These are phyloP conservation scores for Plenodomus biglobosus DNA, from an alignment of 2,329 filamentous ascomycete genomes.

Conservation along the genomic window DNA sequence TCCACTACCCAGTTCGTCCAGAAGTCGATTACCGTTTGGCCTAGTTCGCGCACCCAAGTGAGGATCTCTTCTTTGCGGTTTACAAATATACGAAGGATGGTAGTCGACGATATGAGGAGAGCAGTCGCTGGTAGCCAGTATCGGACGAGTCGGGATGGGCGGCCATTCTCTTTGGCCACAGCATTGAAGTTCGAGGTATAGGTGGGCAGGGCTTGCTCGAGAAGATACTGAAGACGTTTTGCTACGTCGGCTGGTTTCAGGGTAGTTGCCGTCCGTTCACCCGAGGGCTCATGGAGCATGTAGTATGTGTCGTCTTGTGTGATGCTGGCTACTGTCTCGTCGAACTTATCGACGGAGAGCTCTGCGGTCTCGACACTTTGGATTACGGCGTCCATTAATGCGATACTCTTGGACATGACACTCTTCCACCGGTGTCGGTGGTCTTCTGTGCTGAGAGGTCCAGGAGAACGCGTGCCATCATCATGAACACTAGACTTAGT, in stretches of 20 bases:
- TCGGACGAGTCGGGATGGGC: constrained; percentile 71
- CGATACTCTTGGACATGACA: constrained; percentile 76
- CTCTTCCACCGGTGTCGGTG: constrained; percentile 65
- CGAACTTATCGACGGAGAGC: constrained; percentile 55
- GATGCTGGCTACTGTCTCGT: constrained; percentile 58
- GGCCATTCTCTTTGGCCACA: constrained; percentile 67
- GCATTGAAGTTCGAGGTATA: constrained; percentile 62
- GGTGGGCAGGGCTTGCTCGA: constrained; percentile 67
- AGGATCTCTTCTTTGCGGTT: constrained; percentile 75
- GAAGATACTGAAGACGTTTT: constrained; percentile 66
- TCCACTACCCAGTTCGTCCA: constrained; percentile 96
- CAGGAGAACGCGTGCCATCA: constrained; percentile 51
- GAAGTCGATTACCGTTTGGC: constrained; percentile 79
- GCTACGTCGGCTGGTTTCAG: constrained; percentile 60
- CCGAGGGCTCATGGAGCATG: constrained; percentile 44
- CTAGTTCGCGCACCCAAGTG: constrained; percentile 77
- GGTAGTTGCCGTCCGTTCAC: constrained; percentile 36
- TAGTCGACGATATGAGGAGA: constrained; percentile 76
- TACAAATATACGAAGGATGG: constrained; percentile 75
- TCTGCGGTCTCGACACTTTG: constrained; percentile 68
- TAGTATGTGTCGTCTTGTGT: constrained; percentile 55
- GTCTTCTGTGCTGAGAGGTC: constrained; percentile 50
- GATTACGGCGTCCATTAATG: constrained; percentile 83
- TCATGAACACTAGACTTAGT: constrained; percentile 61
- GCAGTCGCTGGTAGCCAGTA: constrained; percentile 83